A percentile compares a stretch with the other conserved stretches of the same genome.
These are phyloP conservation scores for Saccharomycopsis synnaedendra DNA, from an alignment of 805 yeast species.

Conservation along the genomic window DNA sequence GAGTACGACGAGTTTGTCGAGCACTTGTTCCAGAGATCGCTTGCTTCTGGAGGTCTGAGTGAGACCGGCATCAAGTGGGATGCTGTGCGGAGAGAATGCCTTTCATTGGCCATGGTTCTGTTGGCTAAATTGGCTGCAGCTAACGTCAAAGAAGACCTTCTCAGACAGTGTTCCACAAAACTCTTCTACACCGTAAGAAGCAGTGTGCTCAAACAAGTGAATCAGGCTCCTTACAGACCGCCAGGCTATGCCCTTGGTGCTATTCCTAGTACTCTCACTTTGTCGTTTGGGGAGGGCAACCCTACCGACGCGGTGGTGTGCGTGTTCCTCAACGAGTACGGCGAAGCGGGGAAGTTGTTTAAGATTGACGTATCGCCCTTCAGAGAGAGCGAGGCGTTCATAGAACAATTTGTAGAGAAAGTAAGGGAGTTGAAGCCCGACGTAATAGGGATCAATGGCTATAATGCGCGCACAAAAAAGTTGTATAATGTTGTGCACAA, in stretches of 20 bases:
- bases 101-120: constrained; percentile 56
- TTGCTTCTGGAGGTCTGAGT: constrained; percentile 70
- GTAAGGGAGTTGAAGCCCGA: constrained; percentile 69
- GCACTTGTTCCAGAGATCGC: constrained; percentile 37
- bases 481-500: constrained; percentile 45
- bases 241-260: constrained; percentile 69
- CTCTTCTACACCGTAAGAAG: constrained; percentile 62
- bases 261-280: constrained; percentile 69
- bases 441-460: constrained; percentile 84
- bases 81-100: constrained; percentile 52
- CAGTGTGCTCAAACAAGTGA: constrained; percentile 57
- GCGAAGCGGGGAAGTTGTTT: constrained; percentile 63
- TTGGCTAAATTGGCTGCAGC: constrained; percentile 56
- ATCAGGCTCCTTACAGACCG: constrained; percentile 92
- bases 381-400: constrained; percentile 41
- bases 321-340: constrained; percentile 65
- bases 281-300: constrained; percentile 82
- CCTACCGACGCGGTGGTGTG: constrained; percentile 81
- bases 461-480: constrained; percentile 58
- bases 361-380: constrained; percentile 69
- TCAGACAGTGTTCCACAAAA: constrained; percentile 62
- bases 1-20: constrained; percentile 24
- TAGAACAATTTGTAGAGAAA: constrained; percentile 45
- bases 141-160: constrained; percentile 73
- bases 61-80: constrained; percentile 77